phyloP scores from a whole-genome alignment of 441 rosid species.

The Metrosideros polymorpha region DNA sequence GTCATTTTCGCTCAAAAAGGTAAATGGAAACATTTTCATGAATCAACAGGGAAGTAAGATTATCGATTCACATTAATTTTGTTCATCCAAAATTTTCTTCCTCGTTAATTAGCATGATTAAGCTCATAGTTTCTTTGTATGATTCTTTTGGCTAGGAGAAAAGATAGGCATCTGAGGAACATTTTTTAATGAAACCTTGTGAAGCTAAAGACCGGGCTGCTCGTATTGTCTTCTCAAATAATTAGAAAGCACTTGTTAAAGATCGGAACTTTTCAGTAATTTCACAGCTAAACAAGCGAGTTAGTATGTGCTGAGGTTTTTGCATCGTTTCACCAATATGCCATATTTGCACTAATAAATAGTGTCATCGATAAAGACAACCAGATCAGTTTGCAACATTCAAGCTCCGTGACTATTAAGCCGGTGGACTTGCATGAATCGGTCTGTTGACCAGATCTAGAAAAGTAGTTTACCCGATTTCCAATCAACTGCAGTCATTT shows the following conservation, averaged over 20 bases:
- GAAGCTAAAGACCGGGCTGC: neutral
- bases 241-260: neutral
- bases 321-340: neutral
- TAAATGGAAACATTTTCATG: neutral
- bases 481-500: neutral
- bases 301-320: neutral
- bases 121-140: neutral
- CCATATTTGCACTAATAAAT: neutral
- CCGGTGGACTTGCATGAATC: neutral
- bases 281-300: neutral
- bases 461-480: neutral
- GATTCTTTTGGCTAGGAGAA: neutral
- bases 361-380: neutral
- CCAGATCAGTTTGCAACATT: accelerated
- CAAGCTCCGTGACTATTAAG: neutral
- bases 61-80: neutral
- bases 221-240: neutral
- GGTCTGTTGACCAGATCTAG: neutral
- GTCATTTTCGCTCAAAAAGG: neutral
- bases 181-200: neutral
- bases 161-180: neutral
- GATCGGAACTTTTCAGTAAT: neutral
- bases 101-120: neutral
- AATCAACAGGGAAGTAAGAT: neutral
- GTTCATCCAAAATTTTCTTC: neutral